A percentile compares a stretch with the other conserved stretches of the same genome.
Evolutionary conservation across 257 asterid species (phyloP).

Genomic region (Eucommia ulmoides): DNA sequence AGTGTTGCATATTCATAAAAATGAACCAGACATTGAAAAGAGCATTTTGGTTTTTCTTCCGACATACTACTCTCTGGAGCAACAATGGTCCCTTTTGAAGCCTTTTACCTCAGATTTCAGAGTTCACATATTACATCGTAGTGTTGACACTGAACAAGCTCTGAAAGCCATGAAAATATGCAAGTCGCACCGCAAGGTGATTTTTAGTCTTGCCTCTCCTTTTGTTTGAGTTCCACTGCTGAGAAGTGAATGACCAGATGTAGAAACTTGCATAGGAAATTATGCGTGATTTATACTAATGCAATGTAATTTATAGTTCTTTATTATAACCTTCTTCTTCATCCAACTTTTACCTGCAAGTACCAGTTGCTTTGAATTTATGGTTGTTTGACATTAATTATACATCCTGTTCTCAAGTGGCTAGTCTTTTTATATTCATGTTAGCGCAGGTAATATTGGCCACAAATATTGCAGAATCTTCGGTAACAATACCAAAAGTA

Average conservation of each 20-base stretch:
- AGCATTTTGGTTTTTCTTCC: constrained; percentile 94
- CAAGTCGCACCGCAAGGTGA: constrained; percentile 83
- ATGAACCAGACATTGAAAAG: constrained; percentile 89
- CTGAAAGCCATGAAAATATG: constrained; percentile 78
- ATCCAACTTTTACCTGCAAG: neutral
- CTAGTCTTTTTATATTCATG: constrained; percentile 9
- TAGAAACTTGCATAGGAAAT: neutral
- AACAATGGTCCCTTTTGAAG: constrained; percentile 80
- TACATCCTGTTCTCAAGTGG: constrained; percentile 3
- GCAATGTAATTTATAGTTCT: too few relatives aligned
- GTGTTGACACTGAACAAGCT: constrained; percentile 80
- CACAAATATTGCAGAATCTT: constrained; percentile 96
- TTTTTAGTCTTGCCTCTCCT: constrained; percentile 6
- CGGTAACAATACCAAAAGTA: constrained; percentile 94
- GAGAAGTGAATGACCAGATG: neutral
- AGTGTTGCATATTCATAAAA: constrained; percentile 71
- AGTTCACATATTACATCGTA: constrained; percentile 87
- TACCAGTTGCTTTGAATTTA: neutral
- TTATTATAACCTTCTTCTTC: neutral
- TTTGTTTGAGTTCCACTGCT: constrained; percentile 2
- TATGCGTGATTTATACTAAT: neutral
- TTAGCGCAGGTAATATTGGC: constrained; percentile 77
- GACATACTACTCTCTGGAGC: constrained; percentile 71
- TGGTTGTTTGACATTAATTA: neutral
- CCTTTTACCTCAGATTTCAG: constrained; percentile 49